Evolutionary conservation across 2,329 filamentous ascomycete species (phyloP).

Genomic region (Aspergillus sojae): DNA sequence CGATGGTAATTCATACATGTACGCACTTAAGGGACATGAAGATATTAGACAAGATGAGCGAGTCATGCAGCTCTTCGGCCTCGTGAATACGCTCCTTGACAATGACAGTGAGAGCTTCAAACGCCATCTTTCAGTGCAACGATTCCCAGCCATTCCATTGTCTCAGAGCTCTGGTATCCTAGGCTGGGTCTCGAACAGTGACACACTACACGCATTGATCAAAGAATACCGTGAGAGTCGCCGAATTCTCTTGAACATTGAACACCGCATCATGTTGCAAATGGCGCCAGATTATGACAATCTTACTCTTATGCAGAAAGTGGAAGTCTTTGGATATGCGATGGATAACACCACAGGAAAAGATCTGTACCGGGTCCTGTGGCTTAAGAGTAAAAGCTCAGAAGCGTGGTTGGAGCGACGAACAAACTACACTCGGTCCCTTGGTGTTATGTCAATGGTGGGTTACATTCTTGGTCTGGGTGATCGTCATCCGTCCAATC

Average conservation of each 20-base stretch:
- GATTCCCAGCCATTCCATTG: conserved; percentile 93
- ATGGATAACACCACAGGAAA: conserved; percentile 99
- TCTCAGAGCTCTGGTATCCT: conserved; percentile 95
- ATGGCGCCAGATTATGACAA: conserved; percentile 99
- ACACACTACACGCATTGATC: conserved; percentile 95
- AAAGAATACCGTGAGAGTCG: conserved; percentile 95
- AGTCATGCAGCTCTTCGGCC: conserved; percentile 98
- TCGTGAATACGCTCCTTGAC: conserved; percentile 92
- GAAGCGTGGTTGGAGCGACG: conserved; percentile 96
- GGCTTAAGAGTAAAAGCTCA: conserved; percentile 98
- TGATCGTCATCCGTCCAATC: conserved; percentile 94
- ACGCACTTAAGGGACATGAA: conserved; percentile 96
- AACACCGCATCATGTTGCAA: conserved; percentile 99
- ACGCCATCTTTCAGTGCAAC: conserved; percentile 92
- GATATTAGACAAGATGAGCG: conserved; percentile 98
- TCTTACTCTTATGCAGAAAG: conserved; percentile 98
- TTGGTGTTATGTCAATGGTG: conserved; percentile 99
- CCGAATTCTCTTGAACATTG: conserved; percentile 97
- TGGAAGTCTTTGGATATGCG: conserved; percentile 98
- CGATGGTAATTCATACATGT: conserved; percentile 84
- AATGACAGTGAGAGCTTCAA: conserved; percentile 97
- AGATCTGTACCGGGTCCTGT: conserved; percentile 94
- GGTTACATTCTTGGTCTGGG: conserved; percentile 97
- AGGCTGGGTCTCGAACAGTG: conserved; percentile 96
- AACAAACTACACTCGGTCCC: conserved; percentile 96